Conservation (phyloP, 768 basidiomycete species). For the Panaeolus papilionaceus region DNA sequence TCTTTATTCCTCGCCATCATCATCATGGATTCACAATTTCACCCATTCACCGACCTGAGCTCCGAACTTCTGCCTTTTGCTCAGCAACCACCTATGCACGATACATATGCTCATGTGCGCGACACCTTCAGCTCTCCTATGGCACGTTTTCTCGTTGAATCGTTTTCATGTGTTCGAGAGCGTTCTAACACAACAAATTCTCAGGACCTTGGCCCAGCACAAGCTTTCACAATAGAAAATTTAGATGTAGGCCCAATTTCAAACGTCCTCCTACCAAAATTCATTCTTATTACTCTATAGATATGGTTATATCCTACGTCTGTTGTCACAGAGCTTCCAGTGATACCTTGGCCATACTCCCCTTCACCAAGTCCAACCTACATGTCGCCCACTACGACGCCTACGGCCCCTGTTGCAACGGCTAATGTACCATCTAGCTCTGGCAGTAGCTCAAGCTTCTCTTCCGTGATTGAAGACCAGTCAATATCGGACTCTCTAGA, state of each 20-base stretch:
- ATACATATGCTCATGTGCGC: not conserved
- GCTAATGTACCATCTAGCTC: not conserved
- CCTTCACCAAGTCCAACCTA: not conserved
- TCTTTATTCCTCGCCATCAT: not conserved
- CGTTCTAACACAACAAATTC: not conserved
- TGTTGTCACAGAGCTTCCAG: not conserved
- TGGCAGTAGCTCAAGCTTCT: not conserved
- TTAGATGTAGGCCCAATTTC: not conserved
- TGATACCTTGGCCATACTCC: not conserved
- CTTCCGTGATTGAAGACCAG: not conserved
- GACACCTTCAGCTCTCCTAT: not conserved
- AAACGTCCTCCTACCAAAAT: not conserved
- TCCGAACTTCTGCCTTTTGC: not conserved
- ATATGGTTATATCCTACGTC: not conserved
- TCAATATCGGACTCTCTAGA: constrained; percentile 1
- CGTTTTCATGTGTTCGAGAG: not conserved
- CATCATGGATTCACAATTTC: not conserved
- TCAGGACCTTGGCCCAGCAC: not conserved
- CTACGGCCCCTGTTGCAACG: not conserved
- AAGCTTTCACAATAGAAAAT: not conserved
- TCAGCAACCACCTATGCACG: not conserved
- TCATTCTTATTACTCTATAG: not conserved
- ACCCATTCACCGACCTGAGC: not conserved
- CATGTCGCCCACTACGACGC: not conserved
- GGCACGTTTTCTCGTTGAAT: not conserved